Evolutionary conservation across 495 filamentous ascomycete species (phyloP).

Genomic region (Cairneyella variabilis): DNA sequence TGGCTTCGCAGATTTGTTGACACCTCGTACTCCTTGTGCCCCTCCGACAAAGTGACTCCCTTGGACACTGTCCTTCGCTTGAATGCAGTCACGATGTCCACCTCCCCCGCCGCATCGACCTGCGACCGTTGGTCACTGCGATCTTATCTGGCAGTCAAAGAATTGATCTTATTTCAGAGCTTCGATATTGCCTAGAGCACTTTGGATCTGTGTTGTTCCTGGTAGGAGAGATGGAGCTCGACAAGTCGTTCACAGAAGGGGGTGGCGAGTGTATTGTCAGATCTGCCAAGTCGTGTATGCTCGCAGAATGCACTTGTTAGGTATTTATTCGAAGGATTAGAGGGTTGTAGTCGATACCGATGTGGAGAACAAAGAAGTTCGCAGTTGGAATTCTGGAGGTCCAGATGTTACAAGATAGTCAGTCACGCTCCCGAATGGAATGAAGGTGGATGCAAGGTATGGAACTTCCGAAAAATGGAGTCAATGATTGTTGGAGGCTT

Average conservation of each 20-base stretch:
- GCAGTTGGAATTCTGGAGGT: slow-evolving; percentile 6
- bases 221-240: not conserved
- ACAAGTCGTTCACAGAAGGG: not conserved
- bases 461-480: not conserved
- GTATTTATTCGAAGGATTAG: too few relatives aligned
- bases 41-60: not conserved
- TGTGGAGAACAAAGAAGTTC: slow-evolving; percentile 1
- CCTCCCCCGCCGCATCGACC: slow-evolving; percentile 41
- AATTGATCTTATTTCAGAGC: not conserved
- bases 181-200: not conserved
- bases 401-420: slow-evolving; percentile 11
- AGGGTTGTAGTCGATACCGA: not conserved
- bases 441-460: not conserved
- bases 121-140: slow-evolving; percentile 35
- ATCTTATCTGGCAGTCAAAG: slow-evolving; percentile 12
- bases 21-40: not conserved
- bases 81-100: slow-evolving; percentile 31
- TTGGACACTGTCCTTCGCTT: slow-evolving; percentile 17
- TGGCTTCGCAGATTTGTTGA: slow-evolving; percentile 2
- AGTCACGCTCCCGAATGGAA: not conserved
- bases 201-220: not conserved
- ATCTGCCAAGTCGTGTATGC: slow-evolving; percentile 6
- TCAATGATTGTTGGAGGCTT: not conserved
- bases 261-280: not conserved
- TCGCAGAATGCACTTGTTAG: too few relatives aligned